Percentiles rank a stretch among this genome's conserved stretches.
These are phyloP conservation scores for Vinca major DNA, from an alignment of 305 asterid species.

Conservation along the genomic window DNA sequence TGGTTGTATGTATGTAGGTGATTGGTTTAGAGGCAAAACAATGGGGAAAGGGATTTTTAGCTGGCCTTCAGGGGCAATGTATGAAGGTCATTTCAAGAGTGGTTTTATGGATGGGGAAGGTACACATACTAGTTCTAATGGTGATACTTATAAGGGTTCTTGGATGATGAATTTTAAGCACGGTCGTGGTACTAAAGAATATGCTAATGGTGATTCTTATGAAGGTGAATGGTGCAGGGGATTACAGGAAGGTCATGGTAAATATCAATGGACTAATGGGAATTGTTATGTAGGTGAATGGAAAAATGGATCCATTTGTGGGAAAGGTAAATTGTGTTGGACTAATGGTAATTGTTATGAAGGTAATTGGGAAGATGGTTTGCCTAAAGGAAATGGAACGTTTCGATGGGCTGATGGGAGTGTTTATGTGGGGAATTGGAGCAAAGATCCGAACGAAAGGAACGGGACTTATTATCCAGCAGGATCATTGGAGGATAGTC, in stretches of 20 bases:
- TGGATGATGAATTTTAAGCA: slow-evolving; percentile 38
- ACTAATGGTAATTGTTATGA: slow-evolving; percentile 33
- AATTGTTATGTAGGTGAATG: slow-evolving; percentile 38
- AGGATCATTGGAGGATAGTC: slow-evolving; percentile 16
- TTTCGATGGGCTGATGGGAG: slow-evolving; percentile 34
- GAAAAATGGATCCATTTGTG: slow-evolving; percentile 34
- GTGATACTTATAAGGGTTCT: slow-evolving; percentile 33
- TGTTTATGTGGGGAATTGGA: slow-evolving; percentile 32
- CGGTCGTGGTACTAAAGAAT: slow-evolving; percentile 31
- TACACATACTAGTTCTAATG: slow-evolving; percentile 27
- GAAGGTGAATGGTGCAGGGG: slow-evolving; percentile 40
- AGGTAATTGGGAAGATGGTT: slow-evolving; percentile 38
- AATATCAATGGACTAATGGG: slow-evolving; percentile 39
- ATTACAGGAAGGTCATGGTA: slow-evolving; percentile 37
- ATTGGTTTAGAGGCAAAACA: slow-evolving; percentile 37
- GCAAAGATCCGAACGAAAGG: slow-evolving; percentile 27
- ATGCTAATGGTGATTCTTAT: slow-evolving; percentile 35
- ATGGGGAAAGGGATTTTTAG: slow-evolving; percentile 37
- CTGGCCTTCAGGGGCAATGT: slow-evolving; percentile 43
- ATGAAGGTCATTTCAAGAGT: slow-evolving; percentile 72
- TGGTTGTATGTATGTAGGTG: slow-evolving; percentile 41
- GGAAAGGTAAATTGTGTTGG: slow-evolving; percentile 35
- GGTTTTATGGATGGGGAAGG: slow-evolving; percentile 45
- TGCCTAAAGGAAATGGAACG: slow-evolving; percentile 32
- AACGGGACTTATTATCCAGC: slow-evolving; percentile 33